Percentiles rank a stretch among this genome's conserved stretches.
phyloP scores from a whole-genome alignment of 306 rosid genomes.

The Pyrus bretschneideri region DNA sequence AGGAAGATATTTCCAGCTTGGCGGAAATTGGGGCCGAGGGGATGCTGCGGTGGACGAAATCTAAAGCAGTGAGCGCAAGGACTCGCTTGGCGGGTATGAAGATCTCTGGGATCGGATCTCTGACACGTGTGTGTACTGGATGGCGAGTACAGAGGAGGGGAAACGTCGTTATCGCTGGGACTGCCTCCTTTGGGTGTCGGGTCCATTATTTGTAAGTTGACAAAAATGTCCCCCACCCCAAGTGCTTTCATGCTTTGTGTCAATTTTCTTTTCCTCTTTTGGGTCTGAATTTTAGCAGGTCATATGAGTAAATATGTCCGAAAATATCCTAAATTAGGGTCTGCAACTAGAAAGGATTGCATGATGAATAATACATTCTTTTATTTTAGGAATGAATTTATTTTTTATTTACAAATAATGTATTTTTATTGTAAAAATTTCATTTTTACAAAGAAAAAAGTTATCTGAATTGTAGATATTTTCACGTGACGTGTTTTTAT shows the following conservation, averaged over 20 bases:
- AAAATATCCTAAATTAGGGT: not conserved
- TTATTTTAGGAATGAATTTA: too few relatives aligned
- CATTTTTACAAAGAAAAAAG: too few relatives aligned
- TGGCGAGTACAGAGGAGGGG: not conserved
- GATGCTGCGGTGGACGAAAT: conserved; percentile 44
- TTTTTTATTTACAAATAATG: too few relatives aligned
- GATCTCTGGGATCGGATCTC: conserved; percentile 30
- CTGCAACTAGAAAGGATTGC: too few relatives aligned
- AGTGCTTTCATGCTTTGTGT: too few relatives aligned
- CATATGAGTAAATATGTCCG: not conserved
- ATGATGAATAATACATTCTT: too few relatives aligned
- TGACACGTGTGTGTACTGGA: not conserved
- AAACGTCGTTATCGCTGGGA: not conserved
- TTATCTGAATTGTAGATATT: too few relatives aligned
- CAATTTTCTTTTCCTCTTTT: too few relatives aligned
- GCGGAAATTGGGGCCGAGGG: conserved; percentile 10
- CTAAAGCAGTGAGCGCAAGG: conserved; percentile 42
- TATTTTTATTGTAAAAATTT: too few relatives aligned
- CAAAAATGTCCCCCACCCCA: not conserved
- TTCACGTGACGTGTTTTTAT: too few relatives aligned
- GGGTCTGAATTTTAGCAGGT: not conserved
- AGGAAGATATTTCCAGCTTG: conserved; percentile 51
- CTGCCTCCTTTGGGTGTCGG: not conserved
- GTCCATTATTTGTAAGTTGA: not conserved
- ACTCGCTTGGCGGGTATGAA: not conserved